Conservation (phyloP, 805 yeast genomes). For the Scheffersomyces stipitis region DNA sequence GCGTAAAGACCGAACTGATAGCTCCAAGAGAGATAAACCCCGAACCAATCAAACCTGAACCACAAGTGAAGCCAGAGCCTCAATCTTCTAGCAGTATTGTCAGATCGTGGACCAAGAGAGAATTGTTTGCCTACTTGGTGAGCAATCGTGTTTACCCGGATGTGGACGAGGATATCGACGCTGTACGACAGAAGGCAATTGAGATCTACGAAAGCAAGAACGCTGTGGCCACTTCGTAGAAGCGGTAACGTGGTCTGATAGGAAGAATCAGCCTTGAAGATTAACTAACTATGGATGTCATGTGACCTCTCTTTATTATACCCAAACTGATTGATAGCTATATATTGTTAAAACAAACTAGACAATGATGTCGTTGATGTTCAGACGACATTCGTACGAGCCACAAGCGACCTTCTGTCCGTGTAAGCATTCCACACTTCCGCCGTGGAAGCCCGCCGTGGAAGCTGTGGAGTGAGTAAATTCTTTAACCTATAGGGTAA, state of each 20-base stretch:
- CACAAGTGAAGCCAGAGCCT: neutral
- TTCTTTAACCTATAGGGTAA: too few relatives aligned
- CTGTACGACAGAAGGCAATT: conserved; percentile 10
- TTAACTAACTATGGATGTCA: too few relatives aligned
- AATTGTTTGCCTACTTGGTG: conserved; percentile 15
- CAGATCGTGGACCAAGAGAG: conserved; percentile 16
- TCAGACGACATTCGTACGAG: too few relatives aligned
- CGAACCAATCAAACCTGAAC: neutral
- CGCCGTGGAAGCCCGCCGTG: conserved; percentile 1
- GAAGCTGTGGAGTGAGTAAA: neutral
- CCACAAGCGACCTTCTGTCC: conserved; percentile 1
- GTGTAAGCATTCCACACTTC: neutral
- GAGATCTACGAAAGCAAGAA: conserved; percentile 10
- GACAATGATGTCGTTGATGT: too few relatives aligned
- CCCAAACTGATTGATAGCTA: too few relatives aligned
- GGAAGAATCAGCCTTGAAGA: too few relatives aligned
- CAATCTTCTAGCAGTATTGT: conserved; percentile 5
- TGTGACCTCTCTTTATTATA: too few relatives aligned
- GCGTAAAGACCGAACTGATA: neutral
- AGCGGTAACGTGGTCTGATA: too few relatives aligned
- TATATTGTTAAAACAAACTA: too few relatives aligned
- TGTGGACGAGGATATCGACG: conserved; percentile 14
- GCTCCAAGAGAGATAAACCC: neutral
- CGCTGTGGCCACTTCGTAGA: conserved; percentile 1
- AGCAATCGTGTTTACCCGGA: conserved; percentile 15